phyloP scores from a whole-genome alignment of 305 asterid species.

The Fraxinus velutina region DNA sequence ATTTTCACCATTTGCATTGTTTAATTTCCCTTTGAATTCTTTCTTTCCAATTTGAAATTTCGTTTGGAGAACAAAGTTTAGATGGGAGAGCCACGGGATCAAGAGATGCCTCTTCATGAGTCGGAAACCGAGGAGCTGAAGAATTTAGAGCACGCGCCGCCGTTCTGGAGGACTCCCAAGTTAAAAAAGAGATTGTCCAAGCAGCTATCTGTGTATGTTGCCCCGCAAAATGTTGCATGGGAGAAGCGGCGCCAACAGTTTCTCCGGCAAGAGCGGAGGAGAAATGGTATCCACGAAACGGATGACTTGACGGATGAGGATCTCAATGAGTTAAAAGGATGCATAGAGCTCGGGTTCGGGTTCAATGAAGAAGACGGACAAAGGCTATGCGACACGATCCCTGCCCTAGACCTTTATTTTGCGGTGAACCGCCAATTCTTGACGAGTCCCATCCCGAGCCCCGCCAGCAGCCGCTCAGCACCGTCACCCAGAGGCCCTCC shows the following conservation, averaged over 20 bases:
- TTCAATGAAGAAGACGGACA: conserved; percentile 75
- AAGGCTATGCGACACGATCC: conserved; percentile 59
- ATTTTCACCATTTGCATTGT: background rate
- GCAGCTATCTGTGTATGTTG: conserved; percentile 62
- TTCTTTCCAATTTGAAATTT: background rate
- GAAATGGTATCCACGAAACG: conserved; percentile 29
- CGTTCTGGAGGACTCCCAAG: conserved; percentile 50
- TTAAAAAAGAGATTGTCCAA: conserved; percentile 43
- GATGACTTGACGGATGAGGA: conserved; percentile 70
- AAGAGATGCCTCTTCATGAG: conserved; percentile 20
- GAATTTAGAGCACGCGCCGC: conserved; percentile 57
- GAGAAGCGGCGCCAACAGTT: conserved; percentile 68
- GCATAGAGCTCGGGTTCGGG: conserved; percentile 84
- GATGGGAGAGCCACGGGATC: conserved; percentile 29
- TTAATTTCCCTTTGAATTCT: background rate
- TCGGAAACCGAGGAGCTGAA: conserved; percentile 61
- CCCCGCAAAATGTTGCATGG: conserved; percentile 71
- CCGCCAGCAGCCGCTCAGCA: conserved; percentile 33
- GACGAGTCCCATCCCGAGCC: conserved; percentile 48
- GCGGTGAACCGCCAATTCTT: conserved; percentile 60
- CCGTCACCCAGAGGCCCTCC: conserved; percentile 15
- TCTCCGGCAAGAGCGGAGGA: conserved; percentile 48
- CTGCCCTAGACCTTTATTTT: conserved; percentile 78
- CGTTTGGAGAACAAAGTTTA: background rate
- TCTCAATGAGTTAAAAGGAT: conserved; percentile 69